phyloP scores from a whole-genome alignment of 768 basidiomycete genomes.

The Trametes elegans region DNA sequence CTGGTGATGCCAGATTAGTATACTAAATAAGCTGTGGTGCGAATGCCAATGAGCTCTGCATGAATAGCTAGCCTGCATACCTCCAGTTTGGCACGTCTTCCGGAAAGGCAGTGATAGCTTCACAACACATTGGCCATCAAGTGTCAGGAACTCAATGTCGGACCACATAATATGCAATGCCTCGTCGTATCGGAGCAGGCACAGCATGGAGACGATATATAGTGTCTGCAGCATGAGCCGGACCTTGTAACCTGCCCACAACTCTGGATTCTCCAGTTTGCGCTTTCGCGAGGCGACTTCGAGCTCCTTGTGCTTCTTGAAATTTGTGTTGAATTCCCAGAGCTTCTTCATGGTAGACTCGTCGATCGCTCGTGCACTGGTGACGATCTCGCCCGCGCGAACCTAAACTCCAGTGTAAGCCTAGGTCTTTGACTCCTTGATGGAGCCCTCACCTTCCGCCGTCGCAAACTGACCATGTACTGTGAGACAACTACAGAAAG shows the following conservation, averaged over 20 bases:
- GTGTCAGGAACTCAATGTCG: slow-evolving; percentile 1
- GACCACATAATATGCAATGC: slow-evolving; percentile 23
- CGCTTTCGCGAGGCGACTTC: background rate
- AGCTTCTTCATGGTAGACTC: slow-evolving; percentile 20
- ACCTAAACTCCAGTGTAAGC: slow-evolving; percentile 5
- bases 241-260: slow-evolving; percentile 22
- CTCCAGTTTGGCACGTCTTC: slow-evolving; percentile 25
- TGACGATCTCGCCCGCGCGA: slow-evolving; percentile 21
- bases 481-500: slow-evolving; percentile 21
- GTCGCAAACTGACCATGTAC: slow-evolving; percentile 28
- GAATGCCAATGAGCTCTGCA: background rate
- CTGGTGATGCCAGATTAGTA: background rate
- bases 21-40: no score
- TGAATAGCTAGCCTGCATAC: slow-evolving; percentile 14
- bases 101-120: slow-evolving; percentile 17
- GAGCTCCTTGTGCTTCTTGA: background rate
- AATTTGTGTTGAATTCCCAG: slow-evolving; percentile 12
- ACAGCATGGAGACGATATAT: slow-evolving; percentile 21
- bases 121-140: background rate
- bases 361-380: slow-evolving; percentile 27
- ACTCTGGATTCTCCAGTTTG: background rate
- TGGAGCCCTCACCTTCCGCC: slow-evolving; percentile 20
- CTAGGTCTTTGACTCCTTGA: background rate
- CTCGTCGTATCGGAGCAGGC: slow-evolving; percentile 27
- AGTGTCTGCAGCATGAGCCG: slow-evolving; percentile 24